Evolutionary conservation across 495 filamentous ascomycete species (phyloP), one percentile per base, ranked within the genome.

Genomic region (Friedmanniomyces simplex): DNA sequence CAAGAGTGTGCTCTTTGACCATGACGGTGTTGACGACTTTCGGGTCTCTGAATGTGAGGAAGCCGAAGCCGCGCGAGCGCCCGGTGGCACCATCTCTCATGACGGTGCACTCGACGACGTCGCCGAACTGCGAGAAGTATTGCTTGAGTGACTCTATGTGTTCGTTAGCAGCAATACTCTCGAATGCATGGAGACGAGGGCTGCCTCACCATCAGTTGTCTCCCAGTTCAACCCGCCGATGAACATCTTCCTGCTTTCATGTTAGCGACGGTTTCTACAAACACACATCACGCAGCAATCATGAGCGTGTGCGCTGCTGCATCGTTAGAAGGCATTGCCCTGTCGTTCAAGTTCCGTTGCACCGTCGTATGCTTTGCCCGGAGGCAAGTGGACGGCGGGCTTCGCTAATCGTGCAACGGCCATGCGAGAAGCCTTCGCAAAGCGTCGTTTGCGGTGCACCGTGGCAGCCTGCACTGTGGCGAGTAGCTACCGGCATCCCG

Each of bases 161-260:
- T 45, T 36, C 49, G 56, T 65, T 26, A 66, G 57, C 52, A 45
- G 42, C n/a, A 6, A 21, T 54, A 10, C 36, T 8, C 51, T 47
- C n/a, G 37, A 26, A 11, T 14, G 14, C 28, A 21, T 37, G 48
- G 12, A 41, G 24, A 30, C 13, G 3, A 51, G 46, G 8, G 68
- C 87, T 32, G 28, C 28, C 28, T 78, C 86, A 98, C 93, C 86
- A 74, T 98, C 93, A 49, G 93, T 96, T 26, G 93, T 98, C 71
- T 98, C 93, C 93, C 93, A 98, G 69, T 98, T 98, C 62, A 98
- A 75, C 18, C 93, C 93, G 64, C 93, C 93, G 74, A 98, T 98
- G 65, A 98, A 98, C 93, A 98, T 98, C 74, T 98, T 98, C 64
- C 93, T 98, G 70, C 52, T 61, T 20, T 42, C 21, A 64, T 64